Base-by-base conservation (phyloP, 352 stramenopile genomes). In the Globisporangium camurandrum region DNA sequence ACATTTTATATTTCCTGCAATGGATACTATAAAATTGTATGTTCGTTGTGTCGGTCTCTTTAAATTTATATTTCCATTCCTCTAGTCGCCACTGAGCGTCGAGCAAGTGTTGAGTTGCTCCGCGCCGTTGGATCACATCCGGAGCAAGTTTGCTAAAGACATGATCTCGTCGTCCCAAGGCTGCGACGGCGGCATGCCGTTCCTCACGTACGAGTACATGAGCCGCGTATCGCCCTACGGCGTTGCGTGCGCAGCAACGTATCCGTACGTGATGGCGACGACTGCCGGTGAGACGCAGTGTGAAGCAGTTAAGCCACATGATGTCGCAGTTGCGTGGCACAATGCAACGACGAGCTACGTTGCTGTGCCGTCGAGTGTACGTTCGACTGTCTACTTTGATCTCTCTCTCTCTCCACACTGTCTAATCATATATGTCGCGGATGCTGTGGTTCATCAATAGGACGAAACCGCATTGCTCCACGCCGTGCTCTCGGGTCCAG, bases 191-290 rank as follows among this genome's bases (percentile, higher is more conserved):
- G 87, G 87, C 19, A 93, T 96, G 73, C 81, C 87, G 9, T 95
- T 90, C 62, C 79, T 95, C 30, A 90, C 85, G 11, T 96, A 88
- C 62, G 66, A 89, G 59, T 96, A 95, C 54, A 68, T 95, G 59
- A 65, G 63, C 8, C 66, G 71, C 37, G 42, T 67, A 0, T 43
- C 54, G 1, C 83, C 83, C 14, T 63, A 93, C 27, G 86, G 86
- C 17, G 59, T 96, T 31, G 72, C 82, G 16, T 94, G 84, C 54
- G 83, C 68, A 2, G 61, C 45, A 26, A 26, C 58, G 11, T 84
- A 87, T 44, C 81, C 84, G 37, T 94, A 94, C 49, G 75, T 86
- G 20, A 93, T 93, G 83, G 68, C 74, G 10, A 89, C 81, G 22
- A 43, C 34, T n/a, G 56, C 20, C 24, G 64, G 47, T 0, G 64